Evolutionary conservation across 441 rosid species (phyloP).

Genomic region (Macaranga tanarius): DNA sequence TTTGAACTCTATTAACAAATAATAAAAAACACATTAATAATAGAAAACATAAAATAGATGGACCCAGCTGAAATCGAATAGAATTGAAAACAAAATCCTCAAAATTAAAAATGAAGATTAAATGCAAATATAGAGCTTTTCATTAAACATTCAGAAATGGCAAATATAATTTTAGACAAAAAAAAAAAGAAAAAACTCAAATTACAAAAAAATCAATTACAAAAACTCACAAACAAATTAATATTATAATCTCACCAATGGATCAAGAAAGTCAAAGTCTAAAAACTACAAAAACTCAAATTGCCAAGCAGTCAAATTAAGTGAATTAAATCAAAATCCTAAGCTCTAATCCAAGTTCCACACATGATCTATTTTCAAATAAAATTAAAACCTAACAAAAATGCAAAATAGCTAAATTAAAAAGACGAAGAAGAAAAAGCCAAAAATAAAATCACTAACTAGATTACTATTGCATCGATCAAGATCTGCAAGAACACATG

Average conservation of each 20-base stretch:
- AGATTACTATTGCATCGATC: slow-evolving; percentile 97
- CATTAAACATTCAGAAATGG: slow-evolving; percentile 90
- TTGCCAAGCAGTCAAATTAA: slow-evolving; percentile 13
- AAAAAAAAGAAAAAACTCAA: too few relatives aligned
- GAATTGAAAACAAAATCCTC: background rate
- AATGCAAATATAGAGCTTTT: slow-evolving; percentile 95
- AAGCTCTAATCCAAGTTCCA: slow-evolving; percentile 18
- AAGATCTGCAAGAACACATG: too few relatives aligned
- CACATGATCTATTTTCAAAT: slow-evolving; percentile 23
- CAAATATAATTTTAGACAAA: too few relatives aligned
- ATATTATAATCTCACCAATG: background rate
- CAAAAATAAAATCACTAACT: slow-evolving; percentile 42
- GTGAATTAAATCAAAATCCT: slow-evolving; percentile 15
- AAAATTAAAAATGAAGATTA: slow-evolving; percentile 25
- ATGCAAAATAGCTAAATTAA: background rate
- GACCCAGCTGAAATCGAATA: background rate
- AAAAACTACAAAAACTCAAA: background rate
- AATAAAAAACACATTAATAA: background rate
- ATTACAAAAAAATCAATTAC: too few relatives aligned
- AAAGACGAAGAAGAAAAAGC: background rate
- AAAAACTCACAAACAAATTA: too few relatives aligned
- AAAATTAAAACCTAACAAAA: slow-evolving; percentile 7
- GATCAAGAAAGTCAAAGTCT: background rate
- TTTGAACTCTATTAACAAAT: background rate
- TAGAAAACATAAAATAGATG: background rate